Base-by-base conservation (phyloP, 2,329 filamentous ascomycete genomes). In the Sordariomycetes sp. region DNA sequence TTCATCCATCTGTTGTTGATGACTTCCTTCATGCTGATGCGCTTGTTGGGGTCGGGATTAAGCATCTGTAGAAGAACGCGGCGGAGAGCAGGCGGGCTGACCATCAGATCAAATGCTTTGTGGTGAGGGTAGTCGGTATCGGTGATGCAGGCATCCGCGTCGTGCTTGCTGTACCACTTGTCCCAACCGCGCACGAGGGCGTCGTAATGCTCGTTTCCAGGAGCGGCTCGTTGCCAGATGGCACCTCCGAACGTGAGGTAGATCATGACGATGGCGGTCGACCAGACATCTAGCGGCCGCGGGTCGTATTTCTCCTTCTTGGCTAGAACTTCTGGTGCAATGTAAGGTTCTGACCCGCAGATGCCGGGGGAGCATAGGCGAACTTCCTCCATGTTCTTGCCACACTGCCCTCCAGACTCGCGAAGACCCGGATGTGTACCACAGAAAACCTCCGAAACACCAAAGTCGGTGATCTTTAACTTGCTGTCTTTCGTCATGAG, bases 391-490 rank as follows among this genome's bases (percentile, higher is more conserved):
- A 88, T 86, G 43, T 79, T 73, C 49, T 73, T 72, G 31, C 82
- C 83, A 54, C 82, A 88, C 48, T 82, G 71, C 36, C 83, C 82
- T 33, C 77, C 76, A 10, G 82, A 73, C 46, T 81, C 75, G 39
- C 82, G 72, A 26, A 87, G 61, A 20, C 86, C 86, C 1, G 86
- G 86, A 54, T 93, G 86, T 33, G 79, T 79, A 25, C 86, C 86
- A 35, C 71, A 75, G 51, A 94, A 94, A 14, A 93, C 82, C 52
- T 92, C 85, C 0, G 85, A 87, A 11, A 90, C 84, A 34, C 87
- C 87, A 60, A 94, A 94, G 54, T 94, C 87, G 32, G 86, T 87
- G 39, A 94, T 88, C 61, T 94, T 94, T 36, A 94, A 68, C 54
- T 86, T 81, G 50, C 86, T 86, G 38, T 86, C 76, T 46, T 76